Evolutionary conservation across 1,284 basidiomycete genomes (phyloP).

Genomic region (Cutaneotrichosporon cavernicola): DNA sequence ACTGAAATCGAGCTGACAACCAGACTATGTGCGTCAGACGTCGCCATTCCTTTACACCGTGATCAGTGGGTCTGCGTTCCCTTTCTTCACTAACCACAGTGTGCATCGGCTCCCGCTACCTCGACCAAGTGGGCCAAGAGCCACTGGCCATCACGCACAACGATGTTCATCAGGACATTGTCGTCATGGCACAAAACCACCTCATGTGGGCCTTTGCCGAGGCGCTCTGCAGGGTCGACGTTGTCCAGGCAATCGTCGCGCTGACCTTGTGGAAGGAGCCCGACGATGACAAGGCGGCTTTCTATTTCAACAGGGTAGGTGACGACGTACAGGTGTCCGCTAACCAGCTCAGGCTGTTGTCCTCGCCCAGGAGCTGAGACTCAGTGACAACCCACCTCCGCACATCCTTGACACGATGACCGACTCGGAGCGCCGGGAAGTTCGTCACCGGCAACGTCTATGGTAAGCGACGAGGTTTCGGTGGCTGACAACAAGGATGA

Average conservation of each 20-base stretch:
- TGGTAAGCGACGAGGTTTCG: constrained; percentile 30
- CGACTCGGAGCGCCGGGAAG: constrained; percentile 23
- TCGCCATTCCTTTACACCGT: constrained; percentile 41
- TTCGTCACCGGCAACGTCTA: constrained; percentile 34
- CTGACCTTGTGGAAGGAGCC: constrained; percentile 42
- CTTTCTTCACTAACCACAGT: constrained; percentile 21
- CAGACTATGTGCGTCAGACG: constrained; percentile 34
- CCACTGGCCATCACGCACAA: constrained; percentile 31
- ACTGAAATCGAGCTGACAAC: neutral
- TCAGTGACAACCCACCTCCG: constrained; percentile 31
- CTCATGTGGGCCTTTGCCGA: constrained; percentile 41
- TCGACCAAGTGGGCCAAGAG: constrained; percentile 20
- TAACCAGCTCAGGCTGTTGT: constrained; percentile 31
- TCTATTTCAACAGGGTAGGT: constrained; percentile 40
- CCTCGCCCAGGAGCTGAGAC: constrained; percentile 38
- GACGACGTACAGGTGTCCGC: neutral
- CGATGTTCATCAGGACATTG: constrained; percentile 38
- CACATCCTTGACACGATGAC: constrained; percentile 27
- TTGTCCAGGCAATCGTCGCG: constrained; percentile 36
- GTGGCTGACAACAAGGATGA: constrained; percentile 28
- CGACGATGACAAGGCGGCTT: constrained; percentile 44
- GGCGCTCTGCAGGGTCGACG: constrained; percentile 33
- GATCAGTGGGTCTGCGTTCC: constrained; percentile 27
- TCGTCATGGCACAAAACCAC: constrained; percentile 38
- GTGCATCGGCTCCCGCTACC: constrained; percentile 37